These are phyloP conservation scores for Erythrophleum ivorense DNA, from an alignment of 331 rosid species.

Conservation along the genomic window DNA sequence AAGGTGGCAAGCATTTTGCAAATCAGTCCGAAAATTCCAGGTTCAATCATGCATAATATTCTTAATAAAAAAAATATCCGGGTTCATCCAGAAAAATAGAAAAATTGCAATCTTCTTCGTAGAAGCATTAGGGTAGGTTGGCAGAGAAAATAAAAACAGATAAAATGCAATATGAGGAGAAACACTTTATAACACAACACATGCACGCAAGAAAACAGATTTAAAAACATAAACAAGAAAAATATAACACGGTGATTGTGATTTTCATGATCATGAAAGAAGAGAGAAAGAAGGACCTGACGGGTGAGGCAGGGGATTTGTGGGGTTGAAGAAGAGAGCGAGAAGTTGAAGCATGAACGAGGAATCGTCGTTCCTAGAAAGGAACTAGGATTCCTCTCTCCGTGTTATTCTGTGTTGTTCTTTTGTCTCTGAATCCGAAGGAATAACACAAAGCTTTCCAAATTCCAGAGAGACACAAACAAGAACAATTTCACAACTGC, in stretches of 20 bases:
- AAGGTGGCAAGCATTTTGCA: not conserved
- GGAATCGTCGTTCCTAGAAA: constrained; percentile 45
- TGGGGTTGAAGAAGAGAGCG: not conserved
- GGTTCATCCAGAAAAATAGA: no score
- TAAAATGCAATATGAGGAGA: not conserved
- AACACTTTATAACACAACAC: not conserved
- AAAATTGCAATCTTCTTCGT: no score
- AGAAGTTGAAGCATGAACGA: constrained; percentile 30
- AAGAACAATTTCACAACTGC: not conserved
- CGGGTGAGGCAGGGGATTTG: not conserved
- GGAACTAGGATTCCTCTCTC: constrained; percentile 47
- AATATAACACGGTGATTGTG: not conserved
- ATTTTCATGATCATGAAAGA: not conserved
- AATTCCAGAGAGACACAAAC: constrained; percentile 3
- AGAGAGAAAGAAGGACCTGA: constrained; percentile 19
- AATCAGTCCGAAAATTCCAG: not conserved
- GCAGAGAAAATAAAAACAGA: not conserved
- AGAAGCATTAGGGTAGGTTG: not conserved
- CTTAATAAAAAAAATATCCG: not conserved
- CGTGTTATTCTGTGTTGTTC: not conserved
- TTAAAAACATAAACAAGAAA: not conserved
- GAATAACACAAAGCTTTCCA: not conserved
- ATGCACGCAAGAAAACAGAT: constrained; percentile 1
- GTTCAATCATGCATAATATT: not conserved
- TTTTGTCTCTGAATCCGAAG: constrained; percentile 14